Evolutionary conservation across 2,329 filamentous ascomycete species (phyloP), one percentile per base, ranked within the genome.

Genomic region (Colletotrichum liriopes): DNA sequence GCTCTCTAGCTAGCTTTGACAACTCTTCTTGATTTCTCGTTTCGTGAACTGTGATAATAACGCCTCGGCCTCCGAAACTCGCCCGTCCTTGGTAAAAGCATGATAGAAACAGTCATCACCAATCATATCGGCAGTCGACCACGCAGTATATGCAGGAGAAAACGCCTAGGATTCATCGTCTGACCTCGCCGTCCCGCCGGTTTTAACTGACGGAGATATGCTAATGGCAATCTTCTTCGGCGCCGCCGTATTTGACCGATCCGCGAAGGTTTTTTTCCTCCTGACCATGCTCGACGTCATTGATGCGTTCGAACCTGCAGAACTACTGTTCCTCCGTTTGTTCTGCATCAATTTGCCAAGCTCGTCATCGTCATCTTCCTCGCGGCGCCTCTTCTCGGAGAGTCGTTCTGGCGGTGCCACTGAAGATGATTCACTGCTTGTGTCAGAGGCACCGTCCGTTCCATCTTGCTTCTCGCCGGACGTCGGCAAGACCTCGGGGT

Each of bases 331-430:
- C 47, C 90, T 87, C 51, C 90, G 86, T 78, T 92, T 92, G 78
- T 85, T 86, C 60, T 89, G 85, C 75, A 94, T 91, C 77, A 98
- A 87, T 82, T 96, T 97, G 66, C 92, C 91, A n/a, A 98, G 84
- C 78, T 96, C 94, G 75, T 98, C 95, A 67, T 98, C 95, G 56
- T 98, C 96, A 73, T 97, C 94, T 69, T 98, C 96, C 79, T 98
- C 95, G 77, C 96, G 90, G 59, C 96, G 90, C 59, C 96, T 92
- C 82, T 98, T 98, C 81, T 97, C 94, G 0, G 94, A 93, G 23
- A 97, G 83, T 65, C 94, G 89, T 81, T 98, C 94, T 0, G 92
- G 93, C 4, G 92, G 90, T 26, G 86, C 87, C 32, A 83, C 76
- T 7, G 79, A 78, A 18, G 82, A 75, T 37, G 80, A 52, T 41